phyloP scores from a whole-genome alignment of 805 yeast genomes.

The Diddensiella santjacobensis region DNA sequence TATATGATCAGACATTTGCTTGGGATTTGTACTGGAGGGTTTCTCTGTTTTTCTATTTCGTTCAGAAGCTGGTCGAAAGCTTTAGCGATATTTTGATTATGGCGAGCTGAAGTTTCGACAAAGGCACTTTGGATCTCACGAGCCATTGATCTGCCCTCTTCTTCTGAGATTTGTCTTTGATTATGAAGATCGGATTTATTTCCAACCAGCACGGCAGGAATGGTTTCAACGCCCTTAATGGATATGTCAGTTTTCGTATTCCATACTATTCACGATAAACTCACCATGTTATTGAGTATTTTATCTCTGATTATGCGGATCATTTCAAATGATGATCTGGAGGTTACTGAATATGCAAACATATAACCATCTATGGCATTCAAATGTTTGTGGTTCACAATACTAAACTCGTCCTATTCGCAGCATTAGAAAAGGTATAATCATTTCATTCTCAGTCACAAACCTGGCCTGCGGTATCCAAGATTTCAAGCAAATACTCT shows the following conservation, averaged over 20 bases:
- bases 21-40: slow-evolving; percentile 8
- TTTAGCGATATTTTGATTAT: slow-evolving; percentile 61
- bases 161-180: slow-evolving; percentile 54
- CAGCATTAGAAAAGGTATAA: no score
- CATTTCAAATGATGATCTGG: slow-evolving; percentile 72
- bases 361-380: slow-evolving; percentile 83
- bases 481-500: slow-evolving; percentile 75
- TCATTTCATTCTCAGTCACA: no score
- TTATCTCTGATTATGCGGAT: slow-evolving; percentile 76
- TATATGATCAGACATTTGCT: slow-evolving; percentile 12
- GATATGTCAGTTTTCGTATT: slow-evolving; percentile 35
- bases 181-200: slow-evolving; percentile 68
- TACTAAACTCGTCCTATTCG: slow-evolving; percentile 80
- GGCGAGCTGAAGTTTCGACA: slow-evolving; percentile 80
- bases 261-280: background rate
- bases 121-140: slow-evolving; percentile 64
- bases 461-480: slow-evolving; percentile 94
- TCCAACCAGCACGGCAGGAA: slow-evolving; percentile 78
- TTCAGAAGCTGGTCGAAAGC: slow-evolving; percentile 59
- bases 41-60: slow-evolving; percentile 49
- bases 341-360: slow-evolving; percentile 76
- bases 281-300: slow-evolving; percentile 52
- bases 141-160: slow-evolving; percentile 62
- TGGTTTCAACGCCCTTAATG: slow-evolving; percentile 42
- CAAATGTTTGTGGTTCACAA: slow-evolving; percentile 71